Conservation (phyloP, 2,329 filamentous ascomycete species). For the Claviceps capensis region DNA sequence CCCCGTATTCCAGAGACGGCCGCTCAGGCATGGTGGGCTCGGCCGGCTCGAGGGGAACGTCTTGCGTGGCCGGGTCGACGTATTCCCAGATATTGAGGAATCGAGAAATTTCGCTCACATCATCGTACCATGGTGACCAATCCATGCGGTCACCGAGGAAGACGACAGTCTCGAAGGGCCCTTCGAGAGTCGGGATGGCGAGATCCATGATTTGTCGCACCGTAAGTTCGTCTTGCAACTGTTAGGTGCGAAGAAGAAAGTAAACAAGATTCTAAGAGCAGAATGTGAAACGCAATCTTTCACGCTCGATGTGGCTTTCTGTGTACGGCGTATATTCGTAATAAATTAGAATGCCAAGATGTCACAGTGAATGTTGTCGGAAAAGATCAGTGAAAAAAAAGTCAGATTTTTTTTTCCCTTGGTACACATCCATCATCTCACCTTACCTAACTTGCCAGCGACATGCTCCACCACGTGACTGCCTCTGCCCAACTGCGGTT, state of each 20-base stretch:
- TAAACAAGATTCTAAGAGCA: not conserved
- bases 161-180: constrained; percentile 1
- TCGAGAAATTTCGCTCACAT: constrained; percentile 3
- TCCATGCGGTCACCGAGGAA: constrained; percentile 4
- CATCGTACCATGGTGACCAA: constrained; percentile 7
- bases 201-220: constrained; percentile 1
- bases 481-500: no score
- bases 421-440: no score
- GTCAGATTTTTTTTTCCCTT: no score
- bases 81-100: constrained; percentile 6
- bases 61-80: constrained; percentile 5
- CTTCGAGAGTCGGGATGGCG: not conserved
- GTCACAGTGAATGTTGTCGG: no score
- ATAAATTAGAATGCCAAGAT: no score
- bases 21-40: constrained; percentile 1
- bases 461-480: no score
- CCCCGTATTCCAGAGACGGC: not conserved
- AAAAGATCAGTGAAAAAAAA: no score
- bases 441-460: no score
- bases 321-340: not conserved
- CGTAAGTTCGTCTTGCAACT: not conserved
- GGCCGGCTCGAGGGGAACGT: not conserved
- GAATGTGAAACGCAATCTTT: not conserved
- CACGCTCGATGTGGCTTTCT: not conserved
- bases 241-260: not conserved